These are phyloP conservation scores for Phialophora macrospora DNA, from an alignment of 2,329 filamentous ascomycete species.

Conservation along the genomic window DNA sequence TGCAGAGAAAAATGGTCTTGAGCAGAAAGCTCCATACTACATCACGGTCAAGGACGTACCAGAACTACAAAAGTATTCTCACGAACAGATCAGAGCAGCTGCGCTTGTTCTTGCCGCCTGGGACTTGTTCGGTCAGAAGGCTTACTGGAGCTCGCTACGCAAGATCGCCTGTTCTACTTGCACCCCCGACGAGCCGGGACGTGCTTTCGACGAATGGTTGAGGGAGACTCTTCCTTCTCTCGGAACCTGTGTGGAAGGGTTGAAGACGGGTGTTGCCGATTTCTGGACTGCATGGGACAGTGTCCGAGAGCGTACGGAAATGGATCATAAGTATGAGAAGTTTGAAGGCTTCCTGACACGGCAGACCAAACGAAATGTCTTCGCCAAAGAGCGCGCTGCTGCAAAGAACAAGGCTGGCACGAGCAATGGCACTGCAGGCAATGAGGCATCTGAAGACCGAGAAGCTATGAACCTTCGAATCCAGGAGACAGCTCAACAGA, in stretches of 20 bases:
- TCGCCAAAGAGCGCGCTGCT: neutral
- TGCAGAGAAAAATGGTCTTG: neutral
- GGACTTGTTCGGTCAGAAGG: conserved; percentile 52
- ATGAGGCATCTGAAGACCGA: neutral
- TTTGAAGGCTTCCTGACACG: conserved; percentile 20
- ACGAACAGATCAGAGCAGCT: conserved; percentile 54
- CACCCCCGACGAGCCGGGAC: conserved; percentile 48
- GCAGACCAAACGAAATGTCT: conserved; percentile 5
- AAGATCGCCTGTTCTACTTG: conserved; percentile 56
- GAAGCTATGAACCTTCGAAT: conserved; percentile 1
- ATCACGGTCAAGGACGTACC: conserved; percentile 50
- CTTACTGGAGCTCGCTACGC: conserved; percentile 58
- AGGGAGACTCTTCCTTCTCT: conserved; percentile 51
- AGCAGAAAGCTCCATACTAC: conserved; percentile 45
- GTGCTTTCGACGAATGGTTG: conserved; percentile 62
- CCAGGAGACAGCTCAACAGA: conserved; percentile 20
- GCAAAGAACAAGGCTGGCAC: conserved; percentile 3
- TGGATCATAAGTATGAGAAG: conserved; percentile 13
- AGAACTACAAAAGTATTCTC: conserved; percentile 50
- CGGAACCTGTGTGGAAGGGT: conserved; percentile 1
- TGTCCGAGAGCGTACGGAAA: conserved; percentile 1
- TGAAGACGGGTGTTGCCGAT: neutral
- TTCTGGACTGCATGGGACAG: conserved; percentile 32
- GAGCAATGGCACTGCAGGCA: neutral
- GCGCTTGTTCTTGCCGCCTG: conserved; percentile 63